phyloP scores from a whole-genome alignment of 2,329 filamentous ascomycete genomes.

The Colletotrichum destructivum region DNA sequence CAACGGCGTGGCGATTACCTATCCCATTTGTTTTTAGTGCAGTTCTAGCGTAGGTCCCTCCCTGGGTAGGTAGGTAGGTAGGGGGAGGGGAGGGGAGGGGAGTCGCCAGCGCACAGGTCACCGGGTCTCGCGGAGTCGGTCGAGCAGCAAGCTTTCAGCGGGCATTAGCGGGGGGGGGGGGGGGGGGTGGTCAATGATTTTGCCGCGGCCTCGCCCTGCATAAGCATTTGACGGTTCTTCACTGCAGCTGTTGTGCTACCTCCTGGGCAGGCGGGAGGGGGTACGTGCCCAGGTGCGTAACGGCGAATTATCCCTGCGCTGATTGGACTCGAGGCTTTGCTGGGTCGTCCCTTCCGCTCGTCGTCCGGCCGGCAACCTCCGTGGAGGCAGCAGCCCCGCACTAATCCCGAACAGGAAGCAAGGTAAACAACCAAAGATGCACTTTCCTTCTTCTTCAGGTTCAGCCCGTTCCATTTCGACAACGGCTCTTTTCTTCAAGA shows the following conservation, averaged over 20 bases:
- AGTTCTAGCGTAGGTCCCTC: neutral
- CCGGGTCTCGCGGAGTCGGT: slow-evolving; percentile 23
- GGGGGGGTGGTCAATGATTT: too few relatives aligned
- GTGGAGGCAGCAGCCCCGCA: slow-evolving; percentile 20
- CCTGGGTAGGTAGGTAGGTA: too few relatives aligned
- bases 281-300: neutral
- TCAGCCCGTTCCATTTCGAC: neutral
- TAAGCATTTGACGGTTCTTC: too few relatives aligned
- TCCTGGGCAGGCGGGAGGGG: too few relatives aligned
- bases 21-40: neutral
- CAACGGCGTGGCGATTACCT: slow-evolving; percentile 37
- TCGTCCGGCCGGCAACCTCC: slow-evolving; percentile 17
- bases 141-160: slow-evolving; percentile 5
- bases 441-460: slow-evolving; percentile 11
- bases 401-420: slow-evolving; percentile 34
- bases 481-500: slow-evolving; percentile 32
- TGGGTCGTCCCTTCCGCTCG: neutral
- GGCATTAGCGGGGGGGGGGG: neutral
- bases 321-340: slow-evolving; percentile 13
- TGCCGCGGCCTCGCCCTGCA: neutral
- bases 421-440: slow-evolving; percentile 37
- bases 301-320: slow-evolving; percentile 19
- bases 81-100: neutral
- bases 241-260: too few relatives aligned
- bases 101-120: slow-evolving; percentile 28